Conservation (phyloP, 2,329 filamentous ascomycete genomes). For the Nemania bipapillata region DNA sequence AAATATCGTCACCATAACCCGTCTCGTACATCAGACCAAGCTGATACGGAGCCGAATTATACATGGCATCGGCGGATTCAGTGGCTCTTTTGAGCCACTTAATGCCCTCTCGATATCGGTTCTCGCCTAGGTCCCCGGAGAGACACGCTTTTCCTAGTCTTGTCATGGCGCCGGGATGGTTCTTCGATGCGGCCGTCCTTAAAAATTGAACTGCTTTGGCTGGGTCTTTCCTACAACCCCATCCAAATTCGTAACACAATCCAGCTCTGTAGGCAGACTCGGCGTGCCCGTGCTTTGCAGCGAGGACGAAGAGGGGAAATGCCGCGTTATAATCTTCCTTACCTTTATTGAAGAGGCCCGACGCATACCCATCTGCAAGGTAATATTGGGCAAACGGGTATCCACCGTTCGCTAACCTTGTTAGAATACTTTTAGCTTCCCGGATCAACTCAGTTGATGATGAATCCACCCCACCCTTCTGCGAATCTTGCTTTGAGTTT, state of each 20-base stretch:
- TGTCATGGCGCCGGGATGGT: constrained; percentile 94
- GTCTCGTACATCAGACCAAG: constrained; percentile 88
- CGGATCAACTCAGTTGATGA: constrained; percentile 76
- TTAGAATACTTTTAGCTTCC: constrained; percentile 89
- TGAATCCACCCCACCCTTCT: constrained; percentile 53
- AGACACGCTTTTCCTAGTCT: constrained; percentile 91
- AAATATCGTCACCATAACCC: constrained; percentile 94
- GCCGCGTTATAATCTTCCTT: constrained; percentile 91
- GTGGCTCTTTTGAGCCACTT: constrained; percentile 96
- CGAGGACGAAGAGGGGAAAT: constrained; percentile 90
- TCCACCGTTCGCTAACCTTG: constrained; percentile 83
- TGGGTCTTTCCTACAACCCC: constrained; percentile 90
- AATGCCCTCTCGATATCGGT: constrained; percentile 87
- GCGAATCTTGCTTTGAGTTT: constrained; percentile 56
- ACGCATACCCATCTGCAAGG: constrained; percentile 91
- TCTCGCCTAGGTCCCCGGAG: constrained; percentile 86
- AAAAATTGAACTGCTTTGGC: constrained; percentile 95
- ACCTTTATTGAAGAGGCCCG: constrained; percentile 93
- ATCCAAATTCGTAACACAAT: constrained; percentile 97
- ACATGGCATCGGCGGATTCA: constrained; percentile 88
- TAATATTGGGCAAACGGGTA: constrained; percentile 99
- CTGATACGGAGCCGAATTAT: constrained; percentile 92
- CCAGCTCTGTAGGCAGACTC: constrained; percentile 94
- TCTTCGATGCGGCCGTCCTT: constrained; percentile 87
- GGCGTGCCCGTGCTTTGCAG: constrained; percentile 95